A percentile compares a stretch with the other conserved stretches of the same genome.
Evolutionary conservation across 2,329 filamentous ascomycete genomes (phyloP).

Genomic region (Pseudogymnoascus sp.): DNA sequence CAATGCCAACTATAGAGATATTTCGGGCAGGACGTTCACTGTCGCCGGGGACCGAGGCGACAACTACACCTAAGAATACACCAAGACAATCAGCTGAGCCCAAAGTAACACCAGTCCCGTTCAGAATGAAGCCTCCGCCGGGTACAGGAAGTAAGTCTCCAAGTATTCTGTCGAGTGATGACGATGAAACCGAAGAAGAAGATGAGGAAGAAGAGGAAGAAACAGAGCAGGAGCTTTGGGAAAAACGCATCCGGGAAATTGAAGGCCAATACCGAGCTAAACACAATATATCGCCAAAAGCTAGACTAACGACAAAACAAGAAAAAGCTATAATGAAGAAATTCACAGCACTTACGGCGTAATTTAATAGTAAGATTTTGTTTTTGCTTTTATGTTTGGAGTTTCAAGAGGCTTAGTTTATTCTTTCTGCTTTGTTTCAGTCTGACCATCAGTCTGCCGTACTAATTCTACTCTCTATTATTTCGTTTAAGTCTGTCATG

Average conservation of each 20-base stretch:
- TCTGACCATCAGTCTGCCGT: neutral
- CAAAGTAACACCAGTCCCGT: neutral
- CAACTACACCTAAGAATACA: constrained; percentile 10
- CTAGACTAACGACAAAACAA: neutral
- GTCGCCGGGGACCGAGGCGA: constrained; percentile 4
- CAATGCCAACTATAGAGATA: neutral
- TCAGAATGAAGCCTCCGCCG: neutral
- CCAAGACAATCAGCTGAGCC: too few relatives aligned
- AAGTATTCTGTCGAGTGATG: too few relatives aligned
- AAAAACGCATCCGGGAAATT: neutral
- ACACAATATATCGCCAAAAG: neutral
- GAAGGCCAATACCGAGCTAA: neutral
- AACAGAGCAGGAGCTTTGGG: neutral
- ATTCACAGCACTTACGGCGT: neutral
- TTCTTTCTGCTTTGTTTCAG: constrained; percentile 1
- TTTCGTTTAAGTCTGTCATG: neutral
- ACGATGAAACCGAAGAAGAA: neutral
- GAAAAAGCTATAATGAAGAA: neutral
- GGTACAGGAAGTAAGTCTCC: constrained; percentile 10
- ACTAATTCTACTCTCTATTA: neutral
- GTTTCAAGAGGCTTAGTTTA: neutral
- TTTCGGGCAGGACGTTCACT: neutral
- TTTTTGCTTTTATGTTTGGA: neutral
- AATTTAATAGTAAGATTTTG: neutral
- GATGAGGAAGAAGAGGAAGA: neutral